Percentiles rank a stretch among this genome's conserved stretches.
phyloP scores from a whole-genome alignment of 371 early-diverging fungal species.

The Mucor ambiguus region DNA sequence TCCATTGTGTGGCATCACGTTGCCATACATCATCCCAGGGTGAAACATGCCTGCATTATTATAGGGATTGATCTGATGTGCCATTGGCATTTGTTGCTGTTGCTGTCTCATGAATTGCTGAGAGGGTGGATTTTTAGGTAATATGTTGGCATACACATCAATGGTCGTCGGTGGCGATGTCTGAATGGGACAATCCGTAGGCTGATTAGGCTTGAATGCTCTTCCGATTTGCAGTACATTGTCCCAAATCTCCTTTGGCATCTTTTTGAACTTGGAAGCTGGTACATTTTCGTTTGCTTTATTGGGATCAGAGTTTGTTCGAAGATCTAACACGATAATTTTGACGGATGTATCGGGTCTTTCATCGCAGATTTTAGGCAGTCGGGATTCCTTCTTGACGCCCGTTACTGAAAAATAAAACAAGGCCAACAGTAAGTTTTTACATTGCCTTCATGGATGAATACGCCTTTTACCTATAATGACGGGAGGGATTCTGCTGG shows the following conservation, averaged over 20 bases:
- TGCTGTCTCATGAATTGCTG: not conserved
- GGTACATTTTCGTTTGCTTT: constrained; percentile 13
- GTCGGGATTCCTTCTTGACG: constrained; percentile 15
- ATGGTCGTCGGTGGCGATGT: constrained; percentile 5
- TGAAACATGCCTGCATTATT: constrained; percentile 8
- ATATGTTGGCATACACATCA: constrained; percentile 18
- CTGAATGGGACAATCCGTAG: constrained; percentile 17
- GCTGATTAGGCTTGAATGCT: constrained; percentile 14
- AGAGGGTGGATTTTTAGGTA: not conserved
- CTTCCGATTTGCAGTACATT: constrained; percentile 8
- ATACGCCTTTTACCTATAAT: constrained; percentile 33
- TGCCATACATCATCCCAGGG: constrained; percentile 13
- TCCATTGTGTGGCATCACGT: not conserved
- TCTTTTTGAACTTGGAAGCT: constrained; percentile 18
- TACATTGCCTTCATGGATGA: not conserved
- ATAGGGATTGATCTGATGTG: not conserved
- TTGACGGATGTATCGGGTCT: constrained; percentile 15
- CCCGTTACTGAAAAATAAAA: constrained; percentile 24
- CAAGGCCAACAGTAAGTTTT: not conserved
- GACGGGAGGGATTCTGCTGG: constrained; percentile 37
- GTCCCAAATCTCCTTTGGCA: constrained; percentile 22
- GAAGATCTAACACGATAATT: constrained; percentile 24
- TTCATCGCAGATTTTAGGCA: constrained; percentile 22
- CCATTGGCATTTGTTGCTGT: not conserved
- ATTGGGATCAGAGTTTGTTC: constrained; percentile 14